These are phyloP conservation scores for Hymenoscyphus repandus DNA, from an alignment of 2,329 filamentous ascomycete species.

Conservation along the genomic window DNA sequence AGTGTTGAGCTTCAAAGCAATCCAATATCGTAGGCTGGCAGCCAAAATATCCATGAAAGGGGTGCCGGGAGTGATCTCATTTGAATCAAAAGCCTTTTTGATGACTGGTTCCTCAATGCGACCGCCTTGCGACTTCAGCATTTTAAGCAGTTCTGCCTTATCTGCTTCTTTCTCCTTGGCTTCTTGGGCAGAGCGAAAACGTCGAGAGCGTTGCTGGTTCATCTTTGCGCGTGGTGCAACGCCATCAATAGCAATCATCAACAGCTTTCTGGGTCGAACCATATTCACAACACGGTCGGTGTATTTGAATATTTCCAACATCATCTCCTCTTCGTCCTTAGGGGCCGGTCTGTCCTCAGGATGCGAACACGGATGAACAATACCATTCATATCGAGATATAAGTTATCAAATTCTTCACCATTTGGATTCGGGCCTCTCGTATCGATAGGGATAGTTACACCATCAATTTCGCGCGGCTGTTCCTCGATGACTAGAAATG, in stretches of 20 bases:
- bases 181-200: conserved; percentile 91
- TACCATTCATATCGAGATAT: conserved; percentile 99
- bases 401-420: conserved; percentile 97
- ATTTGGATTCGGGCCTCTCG: conserved; percentile 83
- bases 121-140: conserved; percentile 73
- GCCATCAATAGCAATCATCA: conserved; percentile 98
- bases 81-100: conserved; percentile 89
- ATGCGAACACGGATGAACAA: conserved; percentile 97
- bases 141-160: conserved; percentile 79
- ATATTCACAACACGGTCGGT: conserved; percentile 99
- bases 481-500: conserved; percentile 86
- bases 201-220: conserved; percentile 96
- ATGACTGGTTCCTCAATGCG: conserved; percentile 55
- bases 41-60: conserved; percentile 98
- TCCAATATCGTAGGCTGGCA: conserved; percentile 88
- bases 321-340: conserved; percentile 97
- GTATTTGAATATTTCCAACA: conserved; percentile 96
- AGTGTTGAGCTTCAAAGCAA: conserved; percentile 94
- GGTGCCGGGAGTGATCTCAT: conserved; percentile 87
- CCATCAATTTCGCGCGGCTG: conserved; percentile 78
- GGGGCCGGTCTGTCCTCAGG: conserved; percentile 90
- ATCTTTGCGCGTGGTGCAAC: conserved; percentile 98
- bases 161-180: conserved; percentile 91
- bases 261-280: conserved; percentile 89
- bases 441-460: conserved; percentile 76